Base-by-base conservation (phyloP, 2,329 filamentous ascomycete genomes). In the Grosmannia clavigera region DNA sequence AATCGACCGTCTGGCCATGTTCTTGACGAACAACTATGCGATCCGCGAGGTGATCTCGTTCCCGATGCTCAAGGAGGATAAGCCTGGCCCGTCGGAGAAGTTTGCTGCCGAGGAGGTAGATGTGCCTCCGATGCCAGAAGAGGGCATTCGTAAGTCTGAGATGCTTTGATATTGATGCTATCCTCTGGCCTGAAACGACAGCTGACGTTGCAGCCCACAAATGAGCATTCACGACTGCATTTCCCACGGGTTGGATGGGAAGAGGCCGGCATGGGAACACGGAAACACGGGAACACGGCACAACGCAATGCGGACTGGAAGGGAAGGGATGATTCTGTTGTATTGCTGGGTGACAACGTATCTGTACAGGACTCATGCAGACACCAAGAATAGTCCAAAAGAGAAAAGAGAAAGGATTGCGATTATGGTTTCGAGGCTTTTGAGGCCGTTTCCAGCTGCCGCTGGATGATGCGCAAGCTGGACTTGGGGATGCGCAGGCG, bases 1-100 rank as follows among this genome's bases (percentile, higher is more conserved):
- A 65, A 94, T 96, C 66, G 92, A 97, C 77, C 86, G 92, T 62
- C 55, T 66, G 57, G 62, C 61, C 59, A 68, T 70, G 65, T 72
- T 72, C 82, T 76, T 97, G 73, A 96, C 92, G 56, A 85, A 97
- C 75, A 89, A 96, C 76, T 94, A 95, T 78, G 89, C 84, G 67
- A 99, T 99, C 73, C 92, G 94, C 75, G 94, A 99, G 75, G 92
- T 97, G 3, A 76, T 97, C 64, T 85, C 92, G 10, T 99, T 99
- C 84, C 94, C 94, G 12, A 92, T 96, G 77, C 96, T 99, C 90
- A 96, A 95, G 83, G 88, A 92, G 57, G 88, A 92, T 69, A 76
- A 79, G 64, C 22, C 29, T 6, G 61, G 73, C 62, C 73, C 74
- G 65, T 76, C 77, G 70, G 79, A 80, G 70, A 78, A 77, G 70